Base-by-base conservation (phyloP, 2,329 filamentous ascomycete genomes). In the Talaromyces sp. region DNA sequence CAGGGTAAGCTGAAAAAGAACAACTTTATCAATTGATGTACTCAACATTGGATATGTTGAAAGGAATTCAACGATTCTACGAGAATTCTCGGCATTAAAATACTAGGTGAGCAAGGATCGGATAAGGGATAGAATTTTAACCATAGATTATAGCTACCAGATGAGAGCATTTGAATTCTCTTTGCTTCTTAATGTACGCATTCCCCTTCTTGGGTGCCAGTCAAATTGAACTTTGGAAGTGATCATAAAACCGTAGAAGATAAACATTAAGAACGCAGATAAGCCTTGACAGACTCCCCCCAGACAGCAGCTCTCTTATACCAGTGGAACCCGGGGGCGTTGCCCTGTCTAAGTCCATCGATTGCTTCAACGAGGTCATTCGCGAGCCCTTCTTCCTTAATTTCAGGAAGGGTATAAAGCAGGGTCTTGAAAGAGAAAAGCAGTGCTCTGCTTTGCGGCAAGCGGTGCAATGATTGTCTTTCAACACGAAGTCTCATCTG, bases 281-380 rank as follows among this genome's bases (percentile, higher is more conserved):
- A 85, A 43, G 70, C 71, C 64, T 77, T 79, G 14, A 84, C 78
- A 50, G 77, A 79, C 36, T 81, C 74, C 8, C 79, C 82, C 83
- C 83, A 86, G 0, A 82, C 74, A 13, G 78, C 74, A 9, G 76
- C 76, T 27, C 79, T 70, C 69, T 87, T 87, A 65, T 87, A 87
- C 42, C 77, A 74, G 54, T 76, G 72, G 86, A 86, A 11, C 85
- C 71, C 58, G 86, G 85, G 84, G 42, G 80, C 80, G 73, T 72
- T 86, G 0, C 85, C 85, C 47, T 65, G 68, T 32, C 73, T 76
- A 62, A 87, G 62, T 1, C 85, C 85, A 52, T 86, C 83, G 63
- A 86, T 83, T 2, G 84, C 84, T 30, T 69, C 59, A 0, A 80
- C 82, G 47, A 87, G 63, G 7, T 77, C 77, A 61, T 80, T 77